Evolutionary conservation across 164 flowering plant genomes (phyloP), one percentile per base, ranked within the genome.

Genomic region (Liquidambar formosana): DNA sequence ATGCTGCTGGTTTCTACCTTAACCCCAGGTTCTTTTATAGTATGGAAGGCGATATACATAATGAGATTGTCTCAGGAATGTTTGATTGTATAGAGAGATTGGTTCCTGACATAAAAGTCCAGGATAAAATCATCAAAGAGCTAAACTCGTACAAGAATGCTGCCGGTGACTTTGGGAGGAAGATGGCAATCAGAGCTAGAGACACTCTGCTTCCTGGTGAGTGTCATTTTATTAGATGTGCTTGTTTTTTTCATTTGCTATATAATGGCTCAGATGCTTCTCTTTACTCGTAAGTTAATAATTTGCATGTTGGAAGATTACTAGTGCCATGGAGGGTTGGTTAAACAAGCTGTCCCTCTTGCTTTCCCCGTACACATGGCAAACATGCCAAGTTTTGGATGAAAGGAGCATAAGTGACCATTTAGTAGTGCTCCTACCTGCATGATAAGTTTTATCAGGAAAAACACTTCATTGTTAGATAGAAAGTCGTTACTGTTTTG

Each of bases 1-100:
- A 85, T 75, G 87, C 88, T 51, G 94, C 94, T 0, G 95, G 91
- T 54, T 94, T 94, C 68, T 90, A 80, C 75, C 91, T 94, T 8
- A 94, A 92, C 67, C 97, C 97, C 8, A 89, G 76, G 70, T 88
- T 86, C 76, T 92, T 85, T 69, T 94, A 89, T 64, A 80, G 83
- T 69, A 75, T 88, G 71, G 81, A 80, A 74, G 95, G 90, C 60
- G 92, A 89, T 68, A 75, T 82, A 25, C 92, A 76, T 66, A 83
- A 70, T 65, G 85, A 83, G 57, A 82, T 94, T 44, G 70, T 79
- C 47, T 88, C 97, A 1, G 84, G 85, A 53, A 80, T 90, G 79
- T 78, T 83, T 79, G 98, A 92, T 71, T 88, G 97, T 70, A 82
- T 92, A 71, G 98, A 94, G 76, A 89, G 84, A 71, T 73, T 94